phyloP scores from a whole-genome alignment of 2,329 filamentous ascomycete genomes.

The Aspergillus glaucus region DNA sequence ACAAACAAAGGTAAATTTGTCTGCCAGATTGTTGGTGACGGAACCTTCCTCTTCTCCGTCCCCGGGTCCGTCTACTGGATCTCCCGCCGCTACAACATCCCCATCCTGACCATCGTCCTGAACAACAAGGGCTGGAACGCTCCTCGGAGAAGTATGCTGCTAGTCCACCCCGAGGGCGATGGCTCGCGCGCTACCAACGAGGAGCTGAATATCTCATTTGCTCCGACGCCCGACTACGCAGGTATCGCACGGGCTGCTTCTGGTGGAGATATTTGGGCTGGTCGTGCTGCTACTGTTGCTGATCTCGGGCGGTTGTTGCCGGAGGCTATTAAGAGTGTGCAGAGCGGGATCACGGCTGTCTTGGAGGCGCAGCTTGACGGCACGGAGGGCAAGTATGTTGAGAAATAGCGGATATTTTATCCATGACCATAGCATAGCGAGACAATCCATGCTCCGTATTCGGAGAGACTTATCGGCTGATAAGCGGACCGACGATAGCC shows the following conservation, averaged over 20 bases:
- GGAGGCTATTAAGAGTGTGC: constrained; percentile 54
- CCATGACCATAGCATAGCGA: not conserved
- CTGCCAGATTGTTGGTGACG: constrained; percentile 61
- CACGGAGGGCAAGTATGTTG: constrained; percentile 48
- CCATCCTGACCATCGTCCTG: constrained; percentile 59
- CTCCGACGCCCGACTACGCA: constrained; percentile 59
- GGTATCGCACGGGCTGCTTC: constrained; percentile 62
- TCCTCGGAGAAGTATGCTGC: constrained; percentile 53
- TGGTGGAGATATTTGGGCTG: constrained; percentile 58
- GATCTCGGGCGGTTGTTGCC: constrained; percentile 51
- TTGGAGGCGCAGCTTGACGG: constrained; percentile 56
- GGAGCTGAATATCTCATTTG: constrained; percentile 61
- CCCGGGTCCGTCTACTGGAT: constrained; percentile 66
- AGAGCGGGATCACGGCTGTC: constrained; percentile 53
- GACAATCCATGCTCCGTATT: not conserved
- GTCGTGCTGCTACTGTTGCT: constrained; percentile 49
- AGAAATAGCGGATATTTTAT: constrained; percentile 9
- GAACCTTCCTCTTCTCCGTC: constrained; percentile 60
- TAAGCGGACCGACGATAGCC: constrained; percentile 25
- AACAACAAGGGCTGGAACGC: constrained; percentile 70
- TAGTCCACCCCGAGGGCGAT: constrained; percentile 60
- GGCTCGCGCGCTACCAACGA: constrained; percentile 57
- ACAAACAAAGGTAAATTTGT: constrained; percentile 53
- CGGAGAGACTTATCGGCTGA: constrained; percentile 12
- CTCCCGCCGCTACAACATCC: constrained; percentile 58